Evolutionary conservation across 2,329 filamentous ascomycete species (phyloP).

Genomic region (Chrysoporthe cubensis): DNA sequence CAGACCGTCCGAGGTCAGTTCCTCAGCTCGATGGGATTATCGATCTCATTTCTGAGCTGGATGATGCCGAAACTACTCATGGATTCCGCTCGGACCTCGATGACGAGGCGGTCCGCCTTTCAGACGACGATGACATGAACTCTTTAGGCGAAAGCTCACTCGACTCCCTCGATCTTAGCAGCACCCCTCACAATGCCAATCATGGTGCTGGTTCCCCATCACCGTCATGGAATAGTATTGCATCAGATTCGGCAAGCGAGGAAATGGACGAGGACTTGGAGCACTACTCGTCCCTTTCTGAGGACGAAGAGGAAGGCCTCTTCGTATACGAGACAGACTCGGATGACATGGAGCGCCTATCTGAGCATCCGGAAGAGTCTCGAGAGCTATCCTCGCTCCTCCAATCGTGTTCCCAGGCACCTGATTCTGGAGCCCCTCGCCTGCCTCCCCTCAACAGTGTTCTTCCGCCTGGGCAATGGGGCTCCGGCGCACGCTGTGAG

Average conservation of each 20-base stretch:
- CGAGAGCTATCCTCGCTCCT: background rate
- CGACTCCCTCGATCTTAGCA: constrained; percentile 12
- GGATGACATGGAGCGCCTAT: constrained; percentile 10
- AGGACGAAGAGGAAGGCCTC: background rate
- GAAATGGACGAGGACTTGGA: constrained; percentile 8
- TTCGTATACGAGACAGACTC: constrained; percentile 1
- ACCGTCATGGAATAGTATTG: constrained; percentile 23
- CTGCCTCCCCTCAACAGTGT: background rate
- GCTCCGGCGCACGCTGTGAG: background rate
- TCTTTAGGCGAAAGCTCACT: constrained; percentile 13
- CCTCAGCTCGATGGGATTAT: constrained; percentile 17
- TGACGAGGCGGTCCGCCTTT: constrained; percentile 19
- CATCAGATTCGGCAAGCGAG: constrained; percentile 16
- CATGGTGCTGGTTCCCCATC: constrained; percentile 17
- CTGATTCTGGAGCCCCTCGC: background rate
- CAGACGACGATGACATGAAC: constrained; percentile 22
- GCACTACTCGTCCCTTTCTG: constrained; percentile 6
- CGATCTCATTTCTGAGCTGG: constrained; percentile 3
- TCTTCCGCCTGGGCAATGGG: background rate
- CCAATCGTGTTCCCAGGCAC: background rate
- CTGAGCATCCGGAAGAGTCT: constrained; percentile 19
- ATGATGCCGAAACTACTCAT: background rate
- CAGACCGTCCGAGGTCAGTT: background rate
- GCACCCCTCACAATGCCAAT: background rate
- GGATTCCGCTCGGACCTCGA: background rate